Evolutionary conservation across 331 rosid species (phyloP).

Genomic region (Saraca asoca): DNA sequence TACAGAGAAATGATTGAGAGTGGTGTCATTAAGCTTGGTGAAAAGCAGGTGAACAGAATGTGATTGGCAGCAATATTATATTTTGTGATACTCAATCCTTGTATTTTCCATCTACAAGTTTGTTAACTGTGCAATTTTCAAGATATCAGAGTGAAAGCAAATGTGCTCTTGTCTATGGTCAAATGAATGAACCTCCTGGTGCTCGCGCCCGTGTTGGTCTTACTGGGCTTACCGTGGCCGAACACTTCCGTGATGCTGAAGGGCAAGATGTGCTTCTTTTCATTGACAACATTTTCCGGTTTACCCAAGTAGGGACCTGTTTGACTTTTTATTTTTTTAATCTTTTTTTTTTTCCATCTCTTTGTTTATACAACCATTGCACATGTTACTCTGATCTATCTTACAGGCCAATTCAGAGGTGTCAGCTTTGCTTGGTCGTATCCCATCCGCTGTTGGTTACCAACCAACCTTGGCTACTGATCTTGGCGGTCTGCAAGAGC

Average conservation of each 20-base stretch:
- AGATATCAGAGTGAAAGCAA: slow-evolving; percentile 82
- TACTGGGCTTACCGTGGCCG: slow-evolving; percentile 96
- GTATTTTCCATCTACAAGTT: neutral
- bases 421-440: slow-evolving; percentile 99
- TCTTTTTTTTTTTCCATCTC: neutral
- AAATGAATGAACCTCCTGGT: slow-evolving; percentile 99
- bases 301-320: slow-evolving; percentile 68
- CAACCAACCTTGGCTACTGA: slow-evolving; percentile 98
- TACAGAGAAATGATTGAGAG: slow-evolving; percentile 99
- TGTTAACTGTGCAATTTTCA: slow-evolving; percentile 3
- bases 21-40: slow-evolving; percentile 98
- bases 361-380: neutral
- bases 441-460: slow-evolving; percentile 99
- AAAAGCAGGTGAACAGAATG: slow-evolving; percentile 69
- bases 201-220: slow-evolving; percentile 99
- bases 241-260: slow-evolving; percentile 99
- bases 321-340: neutral
- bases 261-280: slow-evolving; percentile 99
- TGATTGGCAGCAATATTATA: neutral
- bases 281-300: slow-evolving; percentile 96
- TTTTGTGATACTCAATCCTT: slow-evolving; percentile 3
- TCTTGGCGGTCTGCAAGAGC: slow-evolving; percentile 99
- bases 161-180: slow-evolving; percentile 98
- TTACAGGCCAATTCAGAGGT: slow-evolving; percentile 97
- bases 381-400: neutral